Evolutionary conservation across 345 rosid genomes (phyloP).

Genomic region (Odontarrhena argentea): DNA sequence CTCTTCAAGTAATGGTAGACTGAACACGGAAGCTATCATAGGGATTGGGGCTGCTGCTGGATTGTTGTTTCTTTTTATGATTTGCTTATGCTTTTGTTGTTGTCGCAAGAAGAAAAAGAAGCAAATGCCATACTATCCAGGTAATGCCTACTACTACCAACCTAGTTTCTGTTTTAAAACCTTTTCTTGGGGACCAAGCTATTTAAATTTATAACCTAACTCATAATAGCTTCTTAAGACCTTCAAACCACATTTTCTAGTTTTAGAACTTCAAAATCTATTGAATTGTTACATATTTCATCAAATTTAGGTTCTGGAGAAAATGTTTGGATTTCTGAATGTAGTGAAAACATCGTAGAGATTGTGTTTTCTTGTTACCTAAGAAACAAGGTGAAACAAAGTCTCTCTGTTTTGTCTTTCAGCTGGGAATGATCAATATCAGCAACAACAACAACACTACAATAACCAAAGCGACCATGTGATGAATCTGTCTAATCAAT

Average conservation of each 20-base stretch:
- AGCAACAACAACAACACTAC: conserved; percentile 41
- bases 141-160: conserved; percentile 22
- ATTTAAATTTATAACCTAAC: neutral
- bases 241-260: neutral
- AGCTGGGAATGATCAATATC: conserved; percentile 44
- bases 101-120: conserved; percentile 55
- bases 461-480: conserved; percentile 38
- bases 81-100: conserved; percentile 45
- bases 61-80: conserved; percentile 47
- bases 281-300: neutral
- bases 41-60: conserved; percentile 54
- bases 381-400: conserved; percentile 30
- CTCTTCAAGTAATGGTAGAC: conserved; percentile 16
- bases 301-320: neutral
- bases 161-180: conserved; percentile 8
- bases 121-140: conserved; percentile 39
- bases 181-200: conserved; percentile 17
- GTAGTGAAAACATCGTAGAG: neutral
- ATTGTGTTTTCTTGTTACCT: neutral
- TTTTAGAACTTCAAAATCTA: neutral
- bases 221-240: neutral
- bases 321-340: neutral
- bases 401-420: neutral
- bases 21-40: conserved; percentile 24
- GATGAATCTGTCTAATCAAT: conserved; percentile 42